Percentiles rank a stretch among this genome's conserved stretches.
Conservation (phyloP, 495 filamentous ascomycete genomes). For the Hyphodiscus hymeniophilus region DNA sequence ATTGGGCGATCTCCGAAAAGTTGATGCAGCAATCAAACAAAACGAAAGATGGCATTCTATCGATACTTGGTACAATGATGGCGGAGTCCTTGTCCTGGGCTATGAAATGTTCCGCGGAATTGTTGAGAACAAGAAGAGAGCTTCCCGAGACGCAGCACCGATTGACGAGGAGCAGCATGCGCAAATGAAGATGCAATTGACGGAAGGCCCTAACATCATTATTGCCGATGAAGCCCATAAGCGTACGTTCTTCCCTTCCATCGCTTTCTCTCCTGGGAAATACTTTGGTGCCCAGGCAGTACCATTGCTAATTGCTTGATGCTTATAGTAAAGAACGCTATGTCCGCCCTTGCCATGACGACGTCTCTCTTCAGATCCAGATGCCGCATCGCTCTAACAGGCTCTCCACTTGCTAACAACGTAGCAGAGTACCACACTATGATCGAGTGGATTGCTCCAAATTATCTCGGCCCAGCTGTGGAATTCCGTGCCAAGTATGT, state of each 20-base stretch:
- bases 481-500: constrained; percentile 65
- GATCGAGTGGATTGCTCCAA: constrained; percentile 79
- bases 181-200: constrained; percentile 37
- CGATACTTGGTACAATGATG: constrained; percentile 49
- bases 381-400: constrained; percentile 78
- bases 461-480: constrained; percentile 55
- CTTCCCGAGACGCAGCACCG: constrained; percentile 12
- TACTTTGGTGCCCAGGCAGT: no score
- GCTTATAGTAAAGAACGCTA: constrained; percentile 65
- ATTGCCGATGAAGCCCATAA: constrained; percentile 82
- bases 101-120: constrained; percentile 55
- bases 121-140: constrained; percentile 19
- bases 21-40: constrained; percentile 26
- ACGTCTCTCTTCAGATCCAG: constrained; percentile 52
- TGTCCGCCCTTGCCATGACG: constrained; percentile 40
- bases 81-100: constrained; percentile 68
- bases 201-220: constrained; percentile 61
- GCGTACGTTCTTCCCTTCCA: no score
- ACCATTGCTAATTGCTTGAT: no score
- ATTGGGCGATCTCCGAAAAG: constrained; percentile 45
- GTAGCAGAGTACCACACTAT: constrained; percentile 66
- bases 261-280: no score
- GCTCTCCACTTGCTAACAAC: constrained; percentile 78
- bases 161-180: constrained; percentile 30
- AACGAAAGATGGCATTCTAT: constrained; percentile 37